Evolutionary conservation across 106 monocot species (phyloP).

Genomic region (Amphibolis antarctica): DNA sequence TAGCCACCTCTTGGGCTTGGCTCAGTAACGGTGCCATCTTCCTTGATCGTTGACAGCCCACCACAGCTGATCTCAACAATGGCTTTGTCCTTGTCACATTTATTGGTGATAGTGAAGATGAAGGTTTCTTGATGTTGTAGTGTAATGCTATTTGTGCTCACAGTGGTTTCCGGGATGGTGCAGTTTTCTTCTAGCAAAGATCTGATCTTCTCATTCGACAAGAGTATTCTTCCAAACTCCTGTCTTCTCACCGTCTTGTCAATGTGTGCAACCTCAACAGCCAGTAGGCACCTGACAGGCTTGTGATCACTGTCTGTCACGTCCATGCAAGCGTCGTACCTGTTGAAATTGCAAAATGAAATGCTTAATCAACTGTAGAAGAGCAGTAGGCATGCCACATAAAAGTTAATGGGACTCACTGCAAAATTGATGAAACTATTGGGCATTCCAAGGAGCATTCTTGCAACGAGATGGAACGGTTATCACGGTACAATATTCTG

Average conservation of each 20-base stretch:
- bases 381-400: not conserved
- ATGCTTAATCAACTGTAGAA: not conserved
- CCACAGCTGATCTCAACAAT: slow-evolving; percentile 36
- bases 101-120: slow-evolving; percentile 37
- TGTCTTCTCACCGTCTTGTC: slow-evolving; percentile 33
- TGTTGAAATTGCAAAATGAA: slow-evolving; percentile 1
- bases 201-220: slow-evolving; percentile 28
- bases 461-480: slow-evolving; percentile 30
- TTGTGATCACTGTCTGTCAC: slow-evolving; percentile 64
- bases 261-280: slow-evolving; percentile 34
- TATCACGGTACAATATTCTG: slow-evolving; percentile 55
- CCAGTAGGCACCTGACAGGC: slow-evolving; percentile 48
- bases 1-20: not conserved
- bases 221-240: slow-evolving; percentile 29
- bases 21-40: not conserved
- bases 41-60: slow-evolving; percentile 8
- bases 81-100: slow-evolving; percentile 28
- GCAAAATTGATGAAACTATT: slow-evolving; percentile 38
- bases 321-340: slow-evolving; percentile 63
- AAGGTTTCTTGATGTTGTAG: slow-evolving; percentile 35
- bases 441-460: slow-evolving; percentile 56
- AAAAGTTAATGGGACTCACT: slow-evolving; percentile 18
- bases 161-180: slow-evolving; percentile 34
- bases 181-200: slow-evolving; percentile 25
- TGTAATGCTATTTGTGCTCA: slow-evolving; percentile 37